Base-by-base conservation (phyloP, 176 grass and related monocot genomes). In the Oryza glumipatula region DNA sequence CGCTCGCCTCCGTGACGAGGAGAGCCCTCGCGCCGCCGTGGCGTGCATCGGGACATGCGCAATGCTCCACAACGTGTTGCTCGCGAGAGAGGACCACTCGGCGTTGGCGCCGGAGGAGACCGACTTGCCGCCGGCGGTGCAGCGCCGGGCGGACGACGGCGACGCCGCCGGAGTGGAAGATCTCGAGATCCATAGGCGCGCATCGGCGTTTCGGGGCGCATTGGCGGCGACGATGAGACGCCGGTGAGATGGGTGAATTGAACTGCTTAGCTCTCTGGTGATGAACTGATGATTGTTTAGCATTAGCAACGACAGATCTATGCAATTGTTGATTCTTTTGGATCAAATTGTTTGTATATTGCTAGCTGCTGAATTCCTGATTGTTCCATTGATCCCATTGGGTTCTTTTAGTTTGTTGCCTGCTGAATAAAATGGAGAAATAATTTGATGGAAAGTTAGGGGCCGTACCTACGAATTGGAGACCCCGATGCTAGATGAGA, bases 61-160 rank as follows among this genome's bases (percentile, higher is more conserved):
- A 2, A 96, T 96, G 84, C 91, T 96, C 46, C 94, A 96, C 85
- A 96, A 96, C 64, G 84, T 93, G 79, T 48, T 96, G 82, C 81
- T 96, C 52, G 77, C 88, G 5, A 91, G 94, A 82, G 91, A 94
- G 58, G 94, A 93, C 74, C 91, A 83, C 86, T 92, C 94, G 22
- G 89, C 91, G 9, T 58, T 96, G 64, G 80, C 86, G 15, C 71
- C 86, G 3, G 88, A 93, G 61, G 86, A 35, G 13, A 67, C 0
- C 21, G 39, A 43, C 63, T 43, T 69, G 41, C 39, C 38, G 39
- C 49, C 38, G 28, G 16, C n/a, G 68, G 48, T 32, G 83, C 88
- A 74, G 68, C n/a, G 76, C 63, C 74, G 11, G 44, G 4, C 49
- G 52, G 54, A 15, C 17, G 54, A 21, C 54, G 82, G 44, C 22